These are phyloP conservation scores for Mycena chlorophos DNA, from an alignment of 768 basidiomycete species.

Conservation along the genomic window DNA sequence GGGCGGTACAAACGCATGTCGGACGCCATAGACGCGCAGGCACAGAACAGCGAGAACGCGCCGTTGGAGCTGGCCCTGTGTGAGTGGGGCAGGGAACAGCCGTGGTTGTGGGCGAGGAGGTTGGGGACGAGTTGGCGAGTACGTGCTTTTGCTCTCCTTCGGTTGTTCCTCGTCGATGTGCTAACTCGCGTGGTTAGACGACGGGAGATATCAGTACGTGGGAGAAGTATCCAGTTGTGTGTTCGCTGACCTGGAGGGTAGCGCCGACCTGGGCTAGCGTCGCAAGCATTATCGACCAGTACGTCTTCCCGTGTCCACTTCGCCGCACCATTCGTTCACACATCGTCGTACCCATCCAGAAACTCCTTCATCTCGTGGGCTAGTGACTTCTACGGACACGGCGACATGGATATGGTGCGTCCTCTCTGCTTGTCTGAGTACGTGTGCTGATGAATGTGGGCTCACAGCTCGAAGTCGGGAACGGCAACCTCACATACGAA, in stretches of 20 bases:
- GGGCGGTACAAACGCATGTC: constrained; percentile 63
- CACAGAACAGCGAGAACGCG: constrained; percentile 47
- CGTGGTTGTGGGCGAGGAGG: constrained; percentile 61
- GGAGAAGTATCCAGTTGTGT: constrained; percentile 21
- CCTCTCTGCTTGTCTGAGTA: constrained; percentile 2
- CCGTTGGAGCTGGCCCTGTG: constrained; percentile 64
- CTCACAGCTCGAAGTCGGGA: constrained; percentile 59
- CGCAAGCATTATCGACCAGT: constrained; percentile 57
- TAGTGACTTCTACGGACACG: constrained; percentile 66
- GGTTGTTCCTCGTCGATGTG: not conserved
- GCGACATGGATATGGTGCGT: constrained; percentile 67
- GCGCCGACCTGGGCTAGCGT: constrained; percentile 52
- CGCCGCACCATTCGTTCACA: not conserved
- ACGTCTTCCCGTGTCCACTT: constrained; percentile 5
- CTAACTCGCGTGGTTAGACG: not conserved
- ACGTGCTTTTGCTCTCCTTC: constrained; percentile 16
- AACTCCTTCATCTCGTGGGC: constrained; percentile 66
- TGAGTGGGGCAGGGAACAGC: constrained; percentile 66
- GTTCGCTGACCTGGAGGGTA: constrained; percentile 19
- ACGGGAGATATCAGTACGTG: not conserved
- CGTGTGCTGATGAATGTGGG: not conserved
- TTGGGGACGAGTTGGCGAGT: constrained; percentile 71
- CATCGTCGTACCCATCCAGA: constrained; percentile 31
- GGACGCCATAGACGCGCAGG: constrained; percentile 52
- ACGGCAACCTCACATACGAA: constrained; percentile 59